phyloP scores from a whole-genome alignment of 805 yeast species.

The Huiozyma sinensis region DNA sequence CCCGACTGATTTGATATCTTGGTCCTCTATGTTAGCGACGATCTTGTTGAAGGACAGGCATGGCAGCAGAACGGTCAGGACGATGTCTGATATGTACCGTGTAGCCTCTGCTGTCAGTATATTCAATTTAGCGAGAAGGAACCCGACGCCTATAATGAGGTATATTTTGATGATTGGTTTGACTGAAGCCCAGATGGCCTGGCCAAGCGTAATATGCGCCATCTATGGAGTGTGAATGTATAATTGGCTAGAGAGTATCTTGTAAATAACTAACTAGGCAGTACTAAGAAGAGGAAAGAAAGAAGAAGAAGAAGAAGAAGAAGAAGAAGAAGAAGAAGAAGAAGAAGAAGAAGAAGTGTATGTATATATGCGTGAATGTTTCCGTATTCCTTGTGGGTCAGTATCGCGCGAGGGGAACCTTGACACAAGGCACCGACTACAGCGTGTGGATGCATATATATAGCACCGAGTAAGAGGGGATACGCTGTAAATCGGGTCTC shows the following conservation, averaged over 20 bases:
- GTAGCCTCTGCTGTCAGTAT: slow-evolving; percentile 53
- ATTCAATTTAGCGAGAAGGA: slow-evolving; percentile 44
- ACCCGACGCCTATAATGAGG: slow-evolving; percentile 60
- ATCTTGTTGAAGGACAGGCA: slow-evolving; percentile 54
- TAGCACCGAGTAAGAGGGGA: no score
- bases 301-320: not conserved
- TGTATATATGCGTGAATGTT: not conserved
- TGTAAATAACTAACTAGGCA: no score
- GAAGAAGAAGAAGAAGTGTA: not conserved
- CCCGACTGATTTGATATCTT: slow-evolving; percentile 61
- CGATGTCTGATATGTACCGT: slow-evolving; percentile 51
- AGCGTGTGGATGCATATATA: no score
- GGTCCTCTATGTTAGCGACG: slow-evolving; percentile 47
- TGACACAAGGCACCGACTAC: no score
- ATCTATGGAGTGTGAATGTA: no score
- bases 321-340: not conserved
- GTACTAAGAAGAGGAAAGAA: not conserved
- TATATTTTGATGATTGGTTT: slow-evolving; percentile 72
- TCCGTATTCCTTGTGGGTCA: not conserved
- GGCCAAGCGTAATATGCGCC: slow-evolving; percentile 22
- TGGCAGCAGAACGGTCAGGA: slow-evolving; percentile 54
- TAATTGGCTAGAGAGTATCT: no score
- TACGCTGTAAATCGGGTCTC: no score
- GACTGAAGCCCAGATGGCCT: slow-evolving; percentile 40
- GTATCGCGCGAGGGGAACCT: no score